These are phyloP conservation scores for Penicillium sp. DNA, from an alignment of 2,329 filamentous ascomycete species.

Conservation along the genomic window DNA sequence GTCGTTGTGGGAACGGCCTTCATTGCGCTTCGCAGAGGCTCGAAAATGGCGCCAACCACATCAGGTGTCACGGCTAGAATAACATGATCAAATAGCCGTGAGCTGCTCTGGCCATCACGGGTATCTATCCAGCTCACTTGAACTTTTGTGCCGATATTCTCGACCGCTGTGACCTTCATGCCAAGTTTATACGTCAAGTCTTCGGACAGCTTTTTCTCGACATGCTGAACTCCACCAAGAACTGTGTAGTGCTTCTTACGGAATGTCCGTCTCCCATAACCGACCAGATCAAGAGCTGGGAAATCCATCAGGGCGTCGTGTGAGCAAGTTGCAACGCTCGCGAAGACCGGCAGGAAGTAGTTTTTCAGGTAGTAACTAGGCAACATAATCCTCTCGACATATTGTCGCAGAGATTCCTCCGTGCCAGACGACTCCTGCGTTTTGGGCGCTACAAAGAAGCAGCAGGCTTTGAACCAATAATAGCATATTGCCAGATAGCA, in stretches of 20 bases:
- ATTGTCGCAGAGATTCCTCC: conserved; percentile 51
- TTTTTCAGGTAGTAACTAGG: conserved; percentile 50
- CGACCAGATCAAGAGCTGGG: conserved; percentile 54
- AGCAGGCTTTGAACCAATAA: conserved; percentile 55
- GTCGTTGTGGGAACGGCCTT: conserved; percentile 32
- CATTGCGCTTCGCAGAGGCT: conserved; percentile 35
- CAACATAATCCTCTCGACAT: conserved; percentile 52
- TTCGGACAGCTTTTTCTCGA: conserved; percentile 49
- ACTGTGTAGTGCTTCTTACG: conserved; percentile 55
- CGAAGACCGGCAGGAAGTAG: conserved; percentile 58
- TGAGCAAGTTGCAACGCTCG: conserved; percentile 56
- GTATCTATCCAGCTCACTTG: conserved; percentile 22
- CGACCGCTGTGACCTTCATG: conserved; percentile 26
- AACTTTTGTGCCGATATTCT: conserved; percentile 17
- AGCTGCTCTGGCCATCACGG: conserved; percentile 17
- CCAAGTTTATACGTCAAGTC: conserved; percentile 47
- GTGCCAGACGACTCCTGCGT: conserved; percentile 12
- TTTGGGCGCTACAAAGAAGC: conserved; percentile 49
- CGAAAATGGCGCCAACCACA: conserved; percentile 50
- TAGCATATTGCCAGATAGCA: conserved; percentile 52
- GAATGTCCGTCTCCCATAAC: conserved; percentile 52
- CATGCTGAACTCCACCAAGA: conserved; percentile 50
- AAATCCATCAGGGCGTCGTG: conserved; percentile 53
- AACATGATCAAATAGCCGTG: conserved; percentile 52
- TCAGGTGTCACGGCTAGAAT: conserved; percentile 57